phyloP scores from a whole-genome alignment of 2,329 filamentous ascomycete species.

The Colletotrichum gigasporum region DNA sequence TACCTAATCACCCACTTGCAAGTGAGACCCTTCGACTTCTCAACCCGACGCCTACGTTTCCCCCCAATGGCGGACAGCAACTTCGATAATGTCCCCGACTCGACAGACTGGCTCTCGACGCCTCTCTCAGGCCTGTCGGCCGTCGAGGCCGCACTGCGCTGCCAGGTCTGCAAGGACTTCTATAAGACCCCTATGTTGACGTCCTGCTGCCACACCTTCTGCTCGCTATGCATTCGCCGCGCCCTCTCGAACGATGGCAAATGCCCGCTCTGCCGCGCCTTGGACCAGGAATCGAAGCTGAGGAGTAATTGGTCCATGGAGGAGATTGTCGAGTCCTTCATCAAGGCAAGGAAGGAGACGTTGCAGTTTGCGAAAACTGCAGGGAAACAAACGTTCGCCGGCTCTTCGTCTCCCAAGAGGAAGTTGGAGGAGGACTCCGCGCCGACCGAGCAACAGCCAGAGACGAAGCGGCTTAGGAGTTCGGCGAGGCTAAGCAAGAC shows the following conservation, averaged over 20 bases:
- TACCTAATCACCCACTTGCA: too few relatives aligned
- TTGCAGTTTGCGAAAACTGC: slow-evolving; percentile 69
- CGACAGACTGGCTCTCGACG: slow-evolving; percentile 86
- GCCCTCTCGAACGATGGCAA: slow-evolving; percentile 84
- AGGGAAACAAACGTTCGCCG: slow-evolving; percentile 39
- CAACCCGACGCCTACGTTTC: neutral
- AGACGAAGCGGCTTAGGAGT: slow-evolving; percentile 61
- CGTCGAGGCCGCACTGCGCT: slow-evolving; percentile 88
- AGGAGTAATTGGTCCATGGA: slow-evolving; percentile 86
- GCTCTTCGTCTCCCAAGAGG: slow-evolving; percentile 57
- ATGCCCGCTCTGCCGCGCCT: slow-evolving; percentile 83
- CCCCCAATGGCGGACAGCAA: slow-evolving; percentile 44
- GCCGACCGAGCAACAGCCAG: slow-evolving; percentile 34
- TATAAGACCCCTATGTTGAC: slow-evolving; percentile 95
- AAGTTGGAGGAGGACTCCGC: slow-evolving; percentile 49
- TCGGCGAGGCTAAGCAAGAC: slow-evolving; percentile 59
- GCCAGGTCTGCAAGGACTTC: slow-evolving; percentile 98
- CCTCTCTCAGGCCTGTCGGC: slow-evolving; percentile 71
- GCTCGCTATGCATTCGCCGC: slow-evolving; percentile 92
- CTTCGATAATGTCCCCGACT: slow-evolving; percentile 69
- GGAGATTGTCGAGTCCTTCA: slow-evolving; percentile 84
- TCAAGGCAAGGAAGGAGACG: slow-evolving; percentile 68
- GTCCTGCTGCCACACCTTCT: slow-evolving; percentile 94
- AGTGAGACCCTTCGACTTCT: neutral
- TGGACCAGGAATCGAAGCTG: slow-evolving; percentile 85